A percentile compares a stretch with the other conserved stretches of the same genome.
These are phyloP conservation scores for Pyrenophora teres DNA, from an alignment of 2,329 filamentous ascomycete genomes.

Conservation along the genomic window DNA sequence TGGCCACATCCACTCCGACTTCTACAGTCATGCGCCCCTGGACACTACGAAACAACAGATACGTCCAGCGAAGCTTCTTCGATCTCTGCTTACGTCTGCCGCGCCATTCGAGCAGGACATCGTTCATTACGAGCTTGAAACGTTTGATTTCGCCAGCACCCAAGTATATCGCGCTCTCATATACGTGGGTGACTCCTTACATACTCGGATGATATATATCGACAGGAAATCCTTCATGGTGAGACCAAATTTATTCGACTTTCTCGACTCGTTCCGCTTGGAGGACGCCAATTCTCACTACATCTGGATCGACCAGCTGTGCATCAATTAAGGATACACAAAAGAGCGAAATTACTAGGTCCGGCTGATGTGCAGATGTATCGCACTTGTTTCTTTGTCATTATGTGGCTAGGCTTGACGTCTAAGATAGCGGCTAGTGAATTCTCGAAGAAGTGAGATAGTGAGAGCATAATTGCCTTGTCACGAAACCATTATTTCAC, in stretches of 20 bases:
- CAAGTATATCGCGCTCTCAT: slow-evolving; percentile 5
- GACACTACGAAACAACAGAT: neutral
- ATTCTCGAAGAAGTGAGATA: no score
- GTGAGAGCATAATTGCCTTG: neutral
- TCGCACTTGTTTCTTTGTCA: no score
- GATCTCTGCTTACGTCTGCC: neutral
- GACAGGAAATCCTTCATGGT: neutral
- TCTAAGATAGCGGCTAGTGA: no score
- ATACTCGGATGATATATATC: neutral
- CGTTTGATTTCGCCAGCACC: neutral
- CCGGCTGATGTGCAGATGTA: no score
- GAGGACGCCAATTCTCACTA: neutral
- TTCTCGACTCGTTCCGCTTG: slow-evolving; percentile 3
- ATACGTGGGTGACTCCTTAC: slow-evolving; percentile 2
- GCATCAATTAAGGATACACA: slow-evolving; percentile 3
- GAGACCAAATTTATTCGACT: slow-evolving; percentile 1
- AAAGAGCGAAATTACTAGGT: no score
- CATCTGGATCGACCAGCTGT: slow-evolving; percentile 13
- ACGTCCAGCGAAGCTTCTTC: neutral
- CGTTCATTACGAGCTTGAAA: neutral
- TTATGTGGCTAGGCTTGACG: no score
- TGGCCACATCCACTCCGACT: neutral
- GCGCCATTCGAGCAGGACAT: neutral
- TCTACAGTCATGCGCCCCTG: neutral
- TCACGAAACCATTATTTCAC: slow-evolving; percentile 4